Evolutionary conservation across 257 asterid species (phyloP).

Genomic region (Hygrophila difformis): DNA sequence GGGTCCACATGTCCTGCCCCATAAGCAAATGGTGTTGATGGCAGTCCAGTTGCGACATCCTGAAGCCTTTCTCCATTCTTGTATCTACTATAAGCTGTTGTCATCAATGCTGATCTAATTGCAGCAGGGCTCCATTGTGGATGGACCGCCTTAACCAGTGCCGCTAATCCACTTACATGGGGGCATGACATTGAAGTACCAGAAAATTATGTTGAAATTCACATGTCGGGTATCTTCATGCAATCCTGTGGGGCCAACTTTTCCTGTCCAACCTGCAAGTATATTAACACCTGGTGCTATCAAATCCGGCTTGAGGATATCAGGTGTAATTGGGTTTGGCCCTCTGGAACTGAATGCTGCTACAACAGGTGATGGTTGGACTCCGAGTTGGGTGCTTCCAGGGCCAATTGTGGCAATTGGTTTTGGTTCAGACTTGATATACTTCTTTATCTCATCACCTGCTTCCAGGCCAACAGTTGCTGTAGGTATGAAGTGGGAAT

Average conservation of each 20-base stretch:
- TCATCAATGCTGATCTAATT: constrained; percentile 45
- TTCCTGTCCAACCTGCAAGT: constrained; percentile 60
- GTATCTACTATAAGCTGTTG: constrained; percentile 22
- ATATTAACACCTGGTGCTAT: constrained; percentile 81
- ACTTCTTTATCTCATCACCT: constrained; percentile 34
- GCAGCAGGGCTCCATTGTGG: constrained; percentile 72
- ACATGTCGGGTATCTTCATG: constrained; percentile 53
- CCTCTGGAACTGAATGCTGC: constrained; percentile 82
- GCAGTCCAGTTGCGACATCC: not conserved
- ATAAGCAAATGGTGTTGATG: not conserved
- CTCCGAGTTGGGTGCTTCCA: constrained; percentile 51
- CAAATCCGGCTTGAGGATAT: constrained; percentile 58
- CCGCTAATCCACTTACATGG: constrained; percentile 79
- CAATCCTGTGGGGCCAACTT: constrained; percentile 52
- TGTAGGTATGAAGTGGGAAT: constrained; percentile 63
- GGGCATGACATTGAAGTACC: constrained; percentile 92
- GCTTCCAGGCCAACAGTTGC: constrained; percentile 44
- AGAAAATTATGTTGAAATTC: constrained; percentile 56
- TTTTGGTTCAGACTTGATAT: constrained; percentile 30
- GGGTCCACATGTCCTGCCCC: not conserved
- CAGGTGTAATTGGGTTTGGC: constrained; percentile 48
- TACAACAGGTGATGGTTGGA: constrained; percentile 65
- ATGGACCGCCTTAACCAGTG: constrained; percentile 47
- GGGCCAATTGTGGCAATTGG: constrained; percentile 46
- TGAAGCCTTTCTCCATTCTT: not conserved